Evolutionary conservation across 805 yeast species (phyloP).

Genomic region (Metschnikowia koreensis): DNA sequence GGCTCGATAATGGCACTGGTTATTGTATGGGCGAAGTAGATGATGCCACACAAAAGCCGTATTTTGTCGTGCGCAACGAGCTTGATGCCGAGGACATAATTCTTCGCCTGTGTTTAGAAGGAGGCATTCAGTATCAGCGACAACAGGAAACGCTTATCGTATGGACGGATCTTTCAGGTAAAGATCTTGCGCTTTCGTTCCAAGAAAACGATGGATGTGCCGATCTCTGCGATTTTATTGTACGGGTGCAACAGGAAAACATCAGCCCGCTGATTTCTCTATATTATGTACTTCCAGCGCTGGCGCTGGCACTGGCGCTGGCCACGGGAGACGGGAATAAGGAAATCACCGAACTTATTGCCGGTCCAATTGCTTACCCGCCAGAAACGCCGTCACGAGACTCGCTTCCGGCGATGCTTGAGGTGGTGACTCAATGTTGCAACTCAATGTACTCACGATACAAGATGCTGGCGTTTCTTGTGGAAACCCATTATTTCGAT

Average conservation of each 20-base stretch:
- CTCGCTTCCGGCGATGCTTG: slow-evolving; percentile 54
- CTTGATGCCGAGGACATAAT: slow-evolving; percentile 55
- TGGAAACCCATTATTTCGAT: slow-evolving; percentile 50
- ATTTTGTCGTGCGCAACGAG: slow-evolving; percentile 72
- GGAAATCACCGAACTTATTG: slow-evolving; percentile 72
- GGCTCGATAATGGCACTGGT: slow-evolving; percentile 95
- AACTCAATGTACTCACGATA: slow-evolving; percentile 62
- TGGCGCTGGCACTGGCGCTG: not conserved
- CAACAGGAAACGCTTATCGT: slow-evolving; percentile 93
- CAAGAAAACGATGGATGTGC: slow-evolving; percentile 92
- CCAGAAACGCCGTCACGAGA: slow-evolving; percentile 45
- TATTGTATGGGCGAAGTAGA: slow-evolving; percentile 70
- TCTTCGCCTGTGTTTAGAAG: slow-evolving; percentile 65
- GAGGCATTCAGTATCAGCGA: slow-evolving; percentile 79
- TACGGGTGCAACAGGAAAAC: slow-evolving; percentile 57
- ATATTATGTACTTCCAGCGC: slow-evolving; percentile 56
- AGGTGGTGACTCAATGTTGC: slow-evolving; percentile 57
- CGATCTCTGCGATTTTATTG: slow-evolving; percentile 74
- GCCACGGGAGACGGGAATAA: slow-evolving; percentile 14
- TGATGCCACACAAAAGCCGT: slow-evolving; percentile 42
- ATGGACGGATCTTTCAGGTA: slow-evolving; percentile 79
- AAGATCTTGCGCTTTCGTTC: slow-evolving; percentile 84
- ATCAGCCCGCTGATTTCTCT: slow-evolving; percentile 65
- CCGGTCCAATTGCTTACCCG: slow-evolving; percentile 78
- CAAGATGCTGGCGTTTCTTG: slow-evolving; percentile 55